Conservation (phyloP, 23 red algal species). For the Gracilariopsis chorda region DNA sequence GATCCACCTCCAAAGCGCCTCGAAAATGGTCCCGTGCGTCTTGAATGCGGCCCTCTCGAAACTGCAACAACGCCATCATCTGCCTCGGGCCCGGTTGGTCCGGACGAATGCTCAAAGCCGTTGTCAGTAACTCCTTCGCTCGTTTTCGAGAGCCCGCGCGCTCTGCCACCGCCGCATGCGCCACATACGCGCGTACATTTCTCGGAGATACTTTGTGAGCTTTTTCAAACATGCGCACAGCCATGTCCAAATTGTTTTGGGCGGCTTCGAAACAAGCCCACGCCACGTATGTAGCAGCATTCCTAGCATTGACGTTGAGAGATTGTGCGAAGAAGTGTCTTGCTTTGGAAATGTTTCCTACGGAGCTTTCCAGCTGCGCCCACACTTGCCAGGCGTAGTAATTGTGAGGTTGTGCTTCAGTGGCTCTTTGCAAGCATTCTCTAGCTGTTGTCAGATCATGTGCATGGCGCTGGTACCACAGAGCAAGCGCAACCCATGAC, state of each 20-base stretch:
- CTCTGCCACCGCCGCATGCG: constrained; percentile 38
- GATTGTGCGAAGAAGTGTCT: constrained; percentile 26
- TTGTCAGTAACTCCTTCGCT: constrained; percentile 32
- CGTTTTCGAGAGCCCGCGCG: constrained; percentile 2
- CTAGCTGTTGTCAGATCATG: constrained; percentile 35
- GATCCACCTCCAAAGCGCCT: not conserved
- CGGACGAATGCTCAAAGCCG: constrained; percentile 40
- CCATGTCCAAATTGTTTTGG: constrained; percentile 25
- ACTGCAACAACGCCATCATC: constrained; percentile 35
- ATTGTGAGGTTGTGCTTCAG: constrained; percentile 37
- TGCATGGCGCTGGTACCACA: constrained; percentile 57
- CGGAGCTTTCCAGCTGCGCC: constrained; percentile 56
- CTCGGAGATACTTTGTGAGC: constrained; percentile 49
- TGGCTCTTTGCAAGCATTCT: constrained; percentile 11
- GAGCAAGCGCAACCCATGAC: constrained; percentile 74
- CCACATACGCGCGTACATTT: constrained; percentile 52
- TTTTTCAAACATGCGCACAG: constrained; percentile 51
- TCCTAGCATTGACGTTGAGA: constrained; percentile 44
- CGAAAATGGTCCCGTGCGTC: constrained; percentile 11
- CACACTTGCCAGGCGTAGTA: constrained; percentile 77
- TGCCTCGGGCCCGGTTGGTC: constrained; percentile 14
- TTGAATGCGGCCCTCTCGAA: constrained; percentile 9
- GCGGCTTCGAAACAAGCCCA: constrained; percentile 66
- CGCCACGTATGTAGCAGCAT: constrained; percentile 73
- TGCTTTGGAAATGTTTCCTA: constrained; percentile 8